phyloP scores from a whole-genome alignment of 192 early-diverging fungal genomes.

The Lobosporangium transversale region DNA sequence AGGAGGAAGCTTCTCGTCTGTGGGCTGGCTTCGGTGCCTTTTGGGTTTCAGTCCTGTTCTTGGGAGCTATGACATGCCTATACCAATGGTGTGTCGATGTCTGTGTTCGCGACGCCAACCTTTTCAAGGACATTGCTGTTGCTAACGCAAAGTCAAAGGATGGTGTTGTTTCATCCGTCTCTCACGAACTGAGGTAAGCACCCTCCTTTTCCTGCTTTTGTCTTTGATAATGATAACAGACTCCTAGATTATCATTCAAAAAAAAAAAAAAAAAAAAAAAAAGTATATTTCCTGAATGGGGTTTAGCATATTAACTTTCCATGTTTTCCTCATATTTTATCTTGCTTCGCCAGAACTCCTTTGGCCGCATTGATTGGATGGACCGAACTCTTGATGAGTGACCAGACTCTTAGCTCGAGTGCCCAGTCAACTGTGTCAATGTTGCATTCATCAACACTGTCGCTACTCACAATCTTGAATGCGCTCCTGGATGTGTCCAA shows the following conservation, averaged over 20 bases:
- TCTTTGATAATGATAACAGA: no score
- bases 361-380: slow-evolving; percentile 50
- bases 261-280: no score
- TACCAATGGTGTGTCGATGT: slow-evolving; percentile 49
- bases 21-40: slow-evolving; percentile 52
- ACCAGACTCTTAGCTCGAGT: slow-evolving; percentile 40
- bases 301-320: background rate
- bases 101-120: slow-evolving; percentile 42
- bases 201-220: background rate
- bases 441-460: slow-evolving; percentile 48
- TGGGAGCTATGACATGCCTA: slow-evolving; percentile 28
- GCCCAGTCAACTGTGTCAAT: slow-evolving; percentile 49
- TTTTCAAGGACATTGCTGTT: slow-evolving; percentile 47
- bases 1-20: slow-evolving; percentile 34
- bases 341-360: slow-evolving; percentile 20
- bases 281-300: no score
- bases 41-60: slow-evolving; percentile 34
- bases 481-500: slow-evolving; percentile 50
- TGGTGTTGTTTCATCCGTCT: slow-evolving; percentile 49
- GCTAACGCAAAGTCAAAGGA: slow-evolving; percentile 53
- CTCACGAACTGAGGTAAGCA: slow-evolving; percentile 44
- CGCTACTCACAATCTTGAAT: slow-evolving; percentile 43
- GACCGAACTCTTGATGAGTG: slow-evolving; percentile 50
- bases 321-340: background rate
- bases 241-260: no score